Evolutionary conservation across 148 eudicot genomes (phyloP), one percentile per base, ranked within the genome.

Genomic region (Persicaria maculosa): DNA sequence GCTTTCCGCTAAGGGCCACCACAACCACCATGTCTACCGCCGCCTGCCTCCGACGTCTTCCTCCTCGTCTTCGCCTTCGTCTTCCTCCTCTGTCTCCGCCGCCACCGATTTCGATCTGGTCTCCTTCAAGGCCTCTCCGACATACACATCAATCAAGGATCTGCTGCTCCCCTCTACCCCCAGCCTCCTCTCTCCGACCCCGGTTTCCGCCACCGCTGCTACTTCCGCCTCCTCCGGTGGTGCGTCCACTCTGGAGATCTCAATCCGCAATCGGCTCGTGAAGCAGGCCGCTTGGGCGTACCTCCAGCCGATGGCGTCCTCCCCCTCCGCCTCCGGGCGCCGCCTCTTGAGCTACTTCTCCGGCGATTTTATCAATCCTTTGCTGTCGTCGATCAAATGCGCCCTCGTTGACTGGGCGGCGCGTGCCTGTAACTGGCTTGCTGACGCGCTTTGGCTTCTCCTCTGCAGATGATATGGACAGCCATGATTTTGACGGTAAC

Each of bases 211-310:
- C 4, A 9, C 43, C 76, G 78, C 57, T 73, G 72, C 90, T 2
- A 83, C 88, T 3, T 78, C 74, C 77, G 93, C 75, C 10, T 45
- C 47, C 10, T 40, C 22, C 15, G 72, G 22, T 14, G 72, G 72
- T 5, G 50, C 3, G 3, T 68, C 72, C 5, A 43, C 72, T 14
- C 19, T 68, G 3, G 93, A 91, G 76, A 91, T 93, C 74, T 79
- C 86, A 8, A 94, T 94, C 59, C 89, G 93, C 9, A 91, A 94
- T 73, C 90, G 89, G 36, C 90, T 94, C 12, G 92, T 94, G 0
- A 90, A 94, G 79, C 97, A 92, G 62, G 98, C 98, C 6, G 97
- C 98, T 2, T 94, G 98, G 93, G 98, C 98, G 3, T 94, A 94
- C 83, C 93, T 94, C 52, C 96, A 83, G 78, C 96, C 96, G 50